These are phyloP conservation scores for Fusarium zealandicum DNA, from an alignment of 2,329 filamentous ascomycete genomes.

Conservation along the genomic window DNA sequence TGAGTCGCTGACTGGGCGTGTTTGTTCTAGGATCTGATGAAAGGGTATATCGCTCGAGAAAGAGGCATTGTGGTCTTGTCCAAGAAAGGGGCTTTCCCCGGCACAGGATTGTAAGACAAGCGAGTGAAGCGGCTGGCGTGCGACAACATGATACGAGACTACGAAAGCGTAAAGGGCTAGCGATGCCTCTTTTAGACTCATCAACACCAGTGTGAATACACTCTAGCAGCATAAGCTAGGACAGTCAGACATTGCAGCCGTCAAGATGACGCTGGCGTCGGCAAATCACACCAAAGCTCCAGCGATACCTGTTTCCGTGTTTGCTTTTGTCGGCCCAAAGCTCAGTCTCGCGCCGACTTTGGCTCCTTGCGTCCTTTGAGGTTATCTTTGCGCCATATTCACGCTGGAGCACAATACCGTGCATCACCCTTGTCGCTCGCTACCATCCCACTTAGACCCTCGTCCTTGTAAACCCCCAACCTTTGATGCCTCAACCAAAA, in stretches of 20 bases:
- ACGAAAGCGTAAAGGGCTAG: slow-evolving; percentile 19
- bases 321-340: slow-evolving; percentile 19
- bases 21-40: slow-evolving; percentile 79
- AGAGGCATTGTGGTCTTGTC: slow-evolving; percentile 90
- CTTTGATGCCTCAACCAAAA: slow-evolving; percentile 12
- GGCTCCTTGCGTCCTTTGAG: slow-evolving; percentile 9
- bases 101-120: slow-evolving; percentile 70
- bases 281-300: slow-evolving; percentile 33
- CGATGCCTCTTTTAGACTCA: slow-evolving; percentile 11
- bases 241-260: slow-evolving; percentile 5
- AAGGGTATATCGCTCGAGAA: slow-evolving; percentile 95
- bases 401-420: slow-evolving; percentile 36
- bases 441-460: slow-evolving; percentile 15
- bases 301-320: slow-evolving; percentile 21
- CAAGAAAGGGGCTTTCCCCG: slow-evolving; percentile 92
- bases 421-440: slow-evolving; percentile 33
- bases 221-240: slow-evolving; percentile 16
- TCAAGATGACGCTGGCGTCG: slow-evolving; percentile 30
- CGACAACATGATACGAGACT: slow-evolving; percentile 11
- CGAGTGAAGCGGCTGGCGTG: slow-evolving; percentile 8
- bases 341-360: slow-evolving; percentile 1
- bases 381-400: slow-evolving; percentile 36
- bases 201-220: slow-evolving; percentile 8
- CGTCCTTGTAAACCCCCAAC: slow-evolving; percentile 17
- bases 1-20: slow-evolving; percentile 46